phyloP scores from a whole-genome alignment of 2,329 filamentous ascomycete genomes.

The Ambrosiella xylebori region DNA sequence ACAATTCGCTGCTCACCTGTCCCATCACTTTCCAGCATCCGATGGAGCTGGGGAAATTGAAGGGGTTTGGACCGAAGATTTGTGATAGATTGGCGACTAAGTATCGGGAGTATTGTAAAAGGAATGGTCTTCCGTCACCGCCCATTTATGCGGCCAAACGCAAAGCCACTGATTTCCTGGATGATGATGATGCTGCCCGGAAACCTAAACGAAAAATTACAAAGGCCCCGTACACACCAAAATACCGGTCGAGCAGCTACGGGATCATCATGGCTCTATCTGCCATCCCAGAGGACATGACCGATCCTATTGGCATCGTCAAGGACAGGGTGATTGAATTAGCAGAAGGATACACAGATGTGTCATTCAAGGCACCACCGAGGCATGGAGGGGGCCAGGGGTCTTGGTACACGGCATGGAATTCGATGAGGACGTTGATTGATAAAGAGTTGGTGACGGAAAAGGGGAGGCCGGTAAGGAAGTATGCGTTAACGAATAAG shows the following conservation, averaged over 20 bases:
- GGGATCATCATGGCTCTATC: conserved; percentile 52
- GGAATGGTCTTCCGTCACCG: conserved; percentile 43
- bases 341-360: conserved; percentile 55
- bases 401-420: conserved; percentile 67
- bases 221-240: conserved; percentile 52
- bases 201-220: conserved; percentile 41
- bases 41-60: conserved; percentile 53
- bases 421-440: conserved; percentile 59
- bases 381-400: conserved; percentile 44
- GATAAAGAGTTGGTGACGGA: conserved; percentile 60
- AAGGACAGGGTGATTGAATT: conserved; percentile 51
- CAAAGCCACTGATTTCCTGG: conserved; percentile 8
- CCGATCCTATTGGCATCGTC: conserved; percentile 35
- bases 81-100: conserved; percentile 50
- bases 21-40: conserved; percentile 56
- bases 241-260: conserved; percentile 56
- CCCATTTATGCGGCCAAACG: conserved; percentile 16
- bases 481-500: conserved; percentile 57
- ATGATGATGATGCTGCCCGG: background rate
- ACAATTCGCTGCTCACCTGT: conserved; percentile 59
- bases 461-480: conserved; percentile 47
- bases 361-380: conserved; percentile 55
- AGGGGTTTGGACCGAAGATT: conserved; percentile 55
- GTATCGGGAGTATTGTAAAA: conserved; percentile 41
- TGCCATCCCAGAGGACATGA: conserved; percentile 35